Conservation (phyloP, 352 stramenopile species). For the Phytophthora boehmeriae region DNA sequence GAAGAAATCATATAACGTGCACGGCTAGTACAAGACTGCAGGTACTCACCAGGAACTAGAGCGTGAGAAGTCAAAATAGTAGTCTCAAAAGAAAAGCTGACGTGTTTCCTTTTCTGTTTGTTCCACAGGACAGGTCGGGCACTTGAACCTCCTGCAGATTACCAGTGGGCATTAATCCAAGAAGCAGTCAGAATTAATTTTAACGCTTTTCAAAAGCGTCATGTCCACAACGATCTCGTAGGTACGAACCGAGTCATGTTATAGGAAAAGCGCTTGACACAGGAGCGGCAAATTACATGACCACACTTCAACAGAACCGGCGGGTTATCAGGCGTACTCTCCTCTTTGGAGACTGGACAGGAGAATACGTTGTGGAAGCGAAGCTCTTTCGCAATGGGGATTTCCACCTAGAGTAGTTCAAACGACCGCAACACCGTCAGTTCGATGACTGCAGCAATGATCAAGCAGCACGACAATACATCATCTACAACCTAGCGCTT, state of each 20-base stretch:
- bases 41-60: slow-evolving; percentile 13
- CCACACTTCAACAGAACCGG: slow-evolving; percentile 88
- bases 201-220: too few relatives aligned
- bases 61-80: slow-evolving; percentile 15
- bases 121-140: slow-evolving; percentile 85
- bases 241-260: slow-evolving; percentile 71
- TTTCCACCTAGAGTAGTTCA: slow-evolving; percentile 54
- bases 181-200: slow-evolving; percentile 10
- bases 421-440: slow-evolving; percentile 5
- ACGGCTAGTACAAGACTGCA: slow-evolving; percentile 25
- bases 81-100: slow-evolving; percentile 70
- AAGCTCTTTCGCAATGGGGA: slow-evolving; percentile 79
- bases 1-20: slow-evolving; percentile 14
- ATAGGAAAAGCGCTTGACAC: slow-evolving; percentile 81
- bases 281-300: slow-evolving; percentile 84
- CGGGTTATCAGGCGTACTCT: slow-evolving; percentile 83
- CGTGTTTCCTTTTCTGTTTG: slow-evolving; percentile 77
- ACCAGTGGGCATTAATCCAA: slow-evolving; percentile 8
- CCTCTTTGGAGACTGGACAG: slow-evolving; percentile 88
- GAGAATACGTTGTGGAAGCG: slow-evolving; percentile 90
- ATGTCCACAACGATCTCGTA: background rate
- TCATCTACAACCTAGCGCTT: slow-evolving; percentile 1
- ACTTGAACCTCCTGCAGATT: slow-evolving; percentile 80
- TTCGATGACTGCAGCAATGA: background rate
- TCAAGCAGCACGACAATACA: background rate